Evolutionary conservation across 2,329 filamentous ascomycete genomes (phyloP), one percentile per base, ranked within the genome.

Genomic region (Blastomyces emzantsi): DNA sequence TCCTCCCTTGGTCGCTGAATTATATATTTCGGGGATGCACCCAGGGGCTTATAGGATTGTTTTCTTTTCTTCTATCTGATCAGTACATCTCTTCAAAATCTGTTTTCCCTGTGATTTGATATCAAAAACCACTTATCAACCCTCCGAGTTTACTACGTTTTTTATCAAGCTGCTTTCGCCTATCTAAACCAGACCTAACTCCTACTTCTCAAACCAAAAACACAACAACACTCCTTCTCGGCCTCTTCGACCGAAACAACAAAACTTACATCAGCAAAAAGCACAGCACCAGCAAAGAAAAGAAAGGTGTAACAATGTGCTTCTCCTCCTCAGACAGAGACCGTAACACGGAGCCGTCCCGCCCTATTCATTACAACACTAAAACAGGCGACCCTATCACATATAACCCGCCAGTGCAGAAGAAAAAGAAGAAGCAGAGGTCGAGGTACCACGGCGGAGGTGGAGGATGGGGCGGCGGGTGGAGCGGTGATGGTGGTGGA

Each of bases 301-400:
- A 41, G 2, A 25, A 6, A 17, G 17, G 41, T 8, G 25, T 8
- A 19, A 22, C 19, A 9, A 57, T 57, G 55, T 57, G 55, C 36
- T 57, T 57, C 33, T 57, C 55, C n/a, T 43, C 55, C 33, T 36
- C 30, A 6, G 33, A 57, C 33, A 36, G 55, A 25, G 55, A 57
- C 1, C 0, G 15, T 36, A 33, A 41, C 22, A 25, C 17, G 11
- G 19, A 9, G 3, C 19, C 55, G 1, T 41, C 36, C 55, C 55
- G 36, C 19, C 55, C 55, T 41, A 3, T 25, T n/a, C 7, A 7
- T n/a, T 39, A 57, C 55, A 2, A 57, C n/a, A 36, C 55, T 3
- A 22, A 25, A 3, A 41, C 9, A 19, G 33, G 36, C n/a, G 1
- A 17, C n/a, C 54, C 19, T 9, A 17, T 25, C 36, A 41, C 6